A percentile compares a stretch with the other conserved stretches of the same genome.
These are phyloP conservation scores for Arthrobotrys sphaeroides DNA, from an alignment of 2,329 filamentous ascomycete species.

Conservation along the genomic window DNA sequence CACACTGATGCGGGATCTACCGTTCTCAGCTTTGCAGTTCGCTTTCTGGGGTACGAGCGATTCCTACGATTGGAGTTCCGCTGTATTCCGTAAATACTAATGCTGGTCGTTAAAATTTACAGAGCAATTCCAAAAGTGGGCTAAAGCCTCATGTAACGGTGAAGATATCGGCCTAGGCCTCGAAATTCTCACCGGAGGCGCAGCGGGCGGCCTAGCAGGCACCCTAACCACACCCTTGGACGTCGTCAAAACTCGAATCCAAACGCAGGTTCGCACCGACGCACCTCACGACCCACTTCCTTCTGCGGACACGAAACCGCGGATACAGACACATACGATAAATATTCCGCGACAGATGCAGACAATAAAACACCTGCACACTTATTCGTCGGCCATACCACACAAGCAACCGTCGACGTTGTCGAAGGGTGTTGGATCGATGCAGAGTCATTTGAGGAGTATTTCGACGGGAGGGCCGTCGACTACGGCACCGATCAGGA, in stretches of 20 bases:
- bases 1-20: constrained; percentile 90
- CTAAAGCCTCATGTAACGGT: constrained; percentile 75
- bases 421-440: constrained; percentile 54
- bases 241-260: constrained; percentile 94
- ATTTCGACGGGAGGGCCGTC: constrained; percentile 91
- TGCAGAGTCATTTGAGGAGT: constrained; percentile 53
- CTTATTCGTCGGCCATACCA: constrained; percentile 52
- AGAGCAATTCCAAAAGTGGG: constrained; percentile 87
- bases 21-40: constrained; percentile 95
- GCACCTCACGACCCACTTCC: constrained; percentile 58
- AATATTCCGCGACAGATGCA: constrained; percentile 55
- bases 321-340: constrained; percentile 54
- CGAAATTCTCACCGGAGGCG: constrained; percentile 88
- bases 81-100: neutral
- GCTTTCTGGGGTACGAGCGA: constrained; percentile 78
- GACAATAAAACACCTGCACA: constrained; percentile 55
- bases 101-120: neutral
- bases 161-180: constrained; percentile 84
- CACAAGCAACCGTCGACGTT: constrained; percentile 55
- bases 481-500: constrained; percentile 78
- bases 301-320: constrained; percentile 53
- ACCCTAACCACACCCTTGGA: constrained; percentile 95
- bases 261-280: constrained; percentile 81
- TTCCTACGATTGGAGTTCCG: neutral
- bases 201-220: constrained; percentile 89